Conservation (phyloP, 2,329 filamentous ascomycete species). For the Fusarium euwallaceae region DNA sequence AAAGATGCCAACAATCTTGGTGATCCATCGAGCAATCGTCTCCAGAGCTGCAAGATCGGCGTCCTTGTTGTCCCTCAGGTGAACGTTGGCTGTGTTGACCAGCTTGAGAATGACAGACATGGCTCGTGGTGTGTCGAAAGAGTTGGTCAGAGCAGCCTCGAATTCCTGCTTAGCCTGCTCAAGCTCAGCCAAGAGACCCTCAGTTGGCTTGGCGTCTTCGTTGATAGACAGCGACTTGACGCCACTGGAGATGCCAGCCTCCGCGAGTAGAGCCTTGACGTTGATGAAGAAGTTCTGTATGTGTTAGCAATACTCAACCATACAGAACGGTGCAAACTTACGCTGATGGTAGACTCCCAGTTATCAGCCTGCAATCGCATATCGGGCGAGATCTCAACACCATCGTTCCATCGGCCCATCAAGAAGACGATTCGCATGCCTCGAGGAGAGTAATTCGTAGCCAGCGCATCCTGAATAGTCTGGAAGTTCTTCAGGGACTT, state of each 20-base stretch:
- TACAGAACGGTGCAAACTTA: slow-evolving; percentile 49
- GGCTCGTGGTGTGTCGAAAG: slow-evolving; percentile 86
- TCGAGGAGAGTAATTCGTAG: slow-evolving; percentile 78
- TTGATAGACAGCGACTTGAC: slow-evolving; percentile 57
- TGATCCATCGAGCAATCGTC: slow-evolving; percentile 81
- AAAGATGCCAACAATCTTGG: slow-evolving; percentile 85
- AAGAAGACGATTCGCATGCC: slow-evolving; percentile 88
- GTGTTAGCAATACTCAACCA: slow-evolving; percentile 31
- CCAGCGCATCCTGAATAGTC: slow-evolving; percentile 87
- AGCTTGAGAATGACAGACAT: slow-evolving; percentile 85
- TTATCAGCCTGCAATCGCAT: slow-evolving; percentile 79
- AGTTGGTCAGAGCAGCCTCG: slow-evolving; percentile 77
- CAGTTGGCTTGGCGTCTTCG: slow-evolving; percentile 47
- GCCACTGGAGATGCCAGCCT: slow-evolving; percentile 54
- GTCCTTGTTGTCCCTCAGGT: slow-evolving; percentile 62
- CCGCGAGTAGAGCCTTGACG: slow-evolving; percentile 66
- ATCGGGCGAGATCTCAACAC: slow-evolving; percentile 89
- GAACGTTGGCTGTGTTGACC: slow-evolving; percentile 81
- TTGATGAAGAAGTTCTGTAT: slow-evolving; percentile 70
- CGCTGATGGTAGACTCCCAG: slow-evolving; percentile 85
- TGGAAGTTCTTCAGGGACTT: slow-evolving; percentile 97
- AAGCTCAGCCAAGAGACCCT: slow-evolving; percentile 57
- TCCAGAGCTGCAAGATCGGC: slow-evolving; percentile 63
- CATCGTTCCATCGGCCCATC: slow-evolving; percentile 89
- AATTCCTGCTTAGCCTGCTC: slow-evolving; percentile 69